Conservation (phyloP, 2,329 filamentous ascomycete genomes). For the Fusarium pilosicola region DNA sequence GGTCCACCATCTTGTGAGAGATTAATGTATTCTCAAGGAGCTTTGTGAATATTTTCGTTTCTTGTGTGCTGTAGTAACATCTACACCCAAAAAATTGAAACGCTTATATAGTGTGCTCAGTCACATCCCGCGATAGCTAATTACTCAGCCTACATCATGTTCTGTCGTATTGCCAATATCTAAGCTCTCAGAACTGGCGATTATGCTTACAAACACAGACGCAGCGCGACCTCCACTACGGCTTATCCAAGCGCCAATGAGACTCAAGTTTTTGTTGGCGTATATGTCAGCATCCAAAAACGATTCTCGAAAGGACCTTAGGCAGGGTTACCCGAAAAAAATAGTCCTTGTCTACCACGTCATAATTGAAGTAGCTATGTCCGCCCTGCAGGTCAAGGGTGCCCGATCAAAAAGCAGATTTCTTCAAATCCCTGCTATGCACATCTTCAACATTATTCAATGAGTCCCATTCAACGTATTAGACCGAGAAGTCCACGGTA, state of each 20-base stretch:
- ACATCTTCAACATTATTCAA: too few species aligned
- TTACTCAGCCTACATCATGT: background rate
- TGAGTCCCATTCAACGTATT: background rate
- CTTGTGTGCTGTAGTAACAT: fast-evolving
- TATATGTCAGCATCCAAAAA: background rate
- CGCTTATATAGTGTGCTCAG: background rate
- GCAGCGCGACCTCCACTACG: background rate
- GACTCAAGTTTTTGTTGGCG: background rate
- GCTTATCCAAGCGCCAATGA: background rate
- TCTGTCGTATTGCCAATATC: background rate
- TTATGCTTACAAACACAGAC: background rate
- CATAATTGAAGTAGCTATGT: background rate
- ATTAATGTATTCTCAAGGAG: background rate
- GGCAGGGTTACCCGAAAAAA: background rate
- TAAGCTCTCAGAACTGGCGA: fast-evolving
- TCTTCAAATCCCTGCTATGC: too few species aligned
- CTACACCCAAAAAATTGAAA: fast-evolving
- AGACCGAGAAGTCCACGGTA: background rate
- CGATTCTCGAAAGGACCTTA: background rate
- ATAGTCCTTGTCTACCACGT: background rate
- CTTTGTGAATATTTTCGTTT: background rate
- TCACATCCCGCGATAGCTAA: background rate
- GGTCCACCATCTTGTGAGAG: background rate
- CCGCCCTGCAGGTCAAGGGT: too few species aligned
- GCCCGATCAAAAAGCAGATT: too few species aligned